Percentiles rank a stretch among this genome's conserved stretches.
Evolutionary conservation across 352 stramenopile species (phyloP).

Genomic region (Phytopythium oedochilum): DNA sequence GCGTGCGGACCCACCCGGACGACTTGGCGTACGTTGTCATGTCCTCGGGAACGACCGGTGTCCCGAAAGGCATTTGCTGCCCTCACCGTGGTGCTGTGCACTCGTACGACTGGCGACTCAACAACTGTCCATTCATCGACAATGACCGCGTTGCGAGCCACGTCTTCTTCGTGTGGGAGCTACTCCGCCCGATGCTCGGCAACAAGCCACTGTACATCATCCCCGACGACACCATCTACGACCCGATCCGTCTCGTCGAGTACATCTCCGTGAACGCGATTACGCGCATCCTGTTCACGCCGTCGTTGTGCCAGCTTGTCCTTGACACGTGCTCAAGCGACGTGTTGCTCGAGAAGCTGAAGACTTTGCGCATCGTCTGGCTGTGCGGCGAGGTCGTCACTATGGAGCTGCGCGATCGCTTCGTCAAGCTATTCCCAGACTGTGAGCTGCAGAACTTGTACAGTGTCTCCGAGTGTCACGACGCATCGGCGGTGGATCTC

Average conservation of each 20-base stretch:
- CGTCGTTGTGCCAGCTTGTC: constrained; percentile 87
- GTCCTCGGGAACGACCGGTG: constrained; percentile 89
- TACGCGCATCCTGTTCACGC: constrained; percentile 93
- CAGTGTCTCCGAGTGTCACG: constrained; percentile 93
- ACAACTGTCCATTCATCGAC: constrained; percentile 60
- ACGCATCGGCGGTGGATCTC: constrained; percentile 83
- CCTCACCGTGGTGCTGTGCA: constrained; percentile 90
- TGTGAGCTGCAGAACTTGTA: constrained; percentile 92
- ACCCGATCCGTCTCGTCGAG: constrained; percentile 75
- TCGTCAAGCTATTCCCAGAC: constrained; percentile 76
- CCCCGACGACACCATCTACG: constrained; percentile 90
- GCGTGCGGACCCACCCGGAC: constrained; percentile 71
- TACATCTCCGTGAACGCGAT: constrained; percentile 75
- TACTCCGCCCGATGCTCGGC: constrained; percentile 86
- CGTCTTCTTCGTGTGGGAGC: constrained; percentile 96
- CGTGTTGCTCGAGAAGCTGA: constrained; percentile 51
- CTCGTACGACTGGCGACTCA: constrained; percentile 89
- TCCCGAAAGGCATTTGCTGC: constrained; percentile 93
- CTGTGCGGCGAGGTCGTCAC: constrained; percentile 93
- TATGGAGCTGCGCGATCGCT: constrained; percentile 82
- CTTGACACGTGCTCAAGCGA: constrained; percentile 63
- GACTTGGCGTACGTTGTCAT: constrained; percentile 92
- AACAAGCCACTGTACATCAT: constrained; percentile 90
- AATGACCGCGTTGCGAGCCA: constrained; percentile 88
- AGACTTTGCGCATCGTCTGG: constrained; percentile 83